Evolutionary conservation across 2,329 filamentous ascomycete genomes (phyloP).

Genomic region (Alternaria sp.): DNA sequence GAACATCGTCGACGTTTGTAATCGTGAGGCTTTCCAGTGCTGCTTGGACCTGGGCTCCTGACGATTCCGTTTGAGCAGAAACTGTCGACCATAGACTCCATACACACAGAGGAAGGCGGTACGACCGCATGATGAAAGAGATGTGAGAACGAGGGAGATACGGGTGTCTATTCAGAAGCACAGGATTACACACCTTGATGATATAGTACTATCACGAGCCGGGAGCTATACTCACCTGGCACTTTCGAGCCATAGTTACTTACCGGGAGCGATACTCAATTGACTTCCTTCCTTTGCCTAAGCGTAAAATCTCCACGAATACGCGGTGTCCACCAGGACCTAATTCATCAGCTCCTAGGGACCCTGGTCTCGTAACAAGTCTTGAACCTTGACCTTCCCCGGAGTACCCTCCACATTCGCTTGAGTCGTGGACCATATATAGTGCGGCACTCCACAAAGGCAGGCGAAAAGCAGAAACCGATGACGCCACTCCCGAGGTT

Average conservation of each 20-base stretch:
- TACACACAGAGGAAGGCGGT: slow-evolving; percentile 8
- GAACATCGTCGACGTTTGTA: slow-evolving; percentile 51
- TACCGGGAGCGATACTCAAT: slow-evolving; percentile 4
- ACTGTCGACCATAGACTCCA: slow-evolving; percentile 16
- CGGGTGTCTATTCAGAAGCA: neutral
- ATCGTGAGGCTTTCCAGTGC: slow-evolving; percentile 27
- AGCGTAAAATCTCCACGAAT: slow-evolving; percentile 18
- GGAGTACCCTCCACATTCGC: slow-evolving; percentile 5
- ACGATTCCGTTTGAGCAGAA: slow-evolving; percentile 4
- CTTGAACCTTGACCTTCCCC: neutral
- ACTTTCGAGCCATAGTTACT: neutral
- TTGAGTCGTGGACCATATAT: neutral
- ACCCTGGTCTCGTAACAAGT: neutral
- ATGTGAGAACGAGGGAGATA: neutral
- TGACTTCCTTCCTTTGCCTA: neutral
- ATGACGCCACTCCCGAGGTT: slow-evolving; percentile 10
- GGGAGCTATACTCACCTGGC: slow-evolving; percentile 3
- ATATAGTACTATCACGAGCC: slow-evolving; percentile 3
- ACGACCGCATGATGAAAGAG: slow-evolving; percentile 18
- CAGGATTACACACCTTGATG: neutral
- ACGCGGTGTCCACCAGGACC: neutral
- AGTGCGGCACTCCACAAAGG: neutral
- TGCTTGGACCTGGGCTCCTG: slow-evolving; percentile 10
- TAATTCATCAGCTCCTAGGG: neutral
- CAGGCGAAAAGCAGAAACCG: neutral